Evolutionary conservation across 73 alveolate species (phyloP).

Genomic region (Tetrahymena elliotti): DNA sequence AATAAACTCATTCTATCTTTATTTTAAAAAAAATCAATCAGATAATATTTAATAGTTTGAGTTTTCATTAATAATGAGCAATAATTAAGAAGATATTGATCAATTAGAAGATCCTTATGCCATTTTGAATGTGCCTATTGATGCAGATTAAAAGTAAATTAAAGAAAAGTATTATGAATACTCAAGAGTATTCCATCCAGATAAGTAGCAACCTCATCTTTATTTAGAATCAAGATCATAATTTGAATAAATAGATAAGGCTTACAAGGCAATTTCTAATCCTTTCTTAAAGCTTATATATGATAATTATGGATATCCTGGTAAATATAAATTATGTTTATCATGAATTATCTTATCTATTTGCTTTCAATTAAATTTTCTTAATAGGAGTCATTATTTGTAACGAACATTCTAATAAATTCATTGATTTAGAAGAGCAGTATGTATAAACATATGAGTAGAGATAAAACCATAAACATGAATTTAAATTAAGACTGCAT

Average conservation of each 20-base stretch:
- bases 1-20: not conserved
- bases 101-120: not conserved
- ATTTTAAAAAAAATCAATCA: not conserved
- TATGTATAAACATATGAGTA: not conserved
- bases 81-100: not conserved
- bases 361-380: not conserved
- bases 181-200: not conserved
- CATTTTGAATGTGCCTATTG: not conserved
- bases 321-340: not conserved
- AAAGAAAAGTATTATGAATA: not conserved
- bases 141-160: not conserved
- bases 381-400: not conserved
- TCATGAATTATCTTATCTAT: not conserved
- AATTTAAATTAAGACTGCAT: not conserved
- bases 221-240: not conserved
- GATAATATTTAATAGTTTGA: not conserved
- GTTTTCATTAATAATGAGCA: not conserved
- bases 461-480: not conserved
- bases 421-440: not conserved
- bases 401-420: not conserved
- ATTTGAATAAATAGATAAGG: not conserved
- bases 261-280: not conserved
- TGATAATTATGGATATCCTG: not conserved
- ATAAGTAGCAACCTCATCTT: not conserved
- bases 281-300: not conserved